Evolutionary conservation across 805 yeast species (phyloP), one percentile per base, ranked within the genome.

Genomic region (Tetrapisispora fleetii): DNA sequence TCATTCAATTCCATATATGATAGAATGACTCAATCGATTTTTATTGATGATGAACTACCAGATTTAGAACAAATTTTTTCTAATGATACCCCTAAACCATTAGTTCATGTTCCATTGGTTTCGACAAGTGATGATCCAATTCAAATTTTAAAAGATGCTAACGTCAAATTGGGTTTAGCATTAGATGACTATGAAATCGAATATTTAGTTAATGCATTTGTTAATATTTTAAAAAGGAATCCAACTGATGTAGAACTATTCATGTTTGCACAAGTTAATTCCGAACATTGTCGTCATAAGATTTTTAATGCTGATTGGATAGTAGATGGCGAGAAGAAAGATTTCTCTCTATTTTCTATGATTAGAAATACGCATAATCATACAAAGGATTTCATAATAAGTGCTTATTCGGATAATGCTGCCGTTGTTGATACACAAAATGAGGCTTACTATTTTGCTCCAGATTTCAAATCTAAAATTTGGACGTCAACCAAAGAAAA

Each of bases 211-310:
- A 73, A 79, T 30, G 95, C 97, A 1, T 93, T 93, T 72, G 84
- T 80, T 49, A 74, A 82, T 46, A 76, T 76, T 33, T 71, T 83
- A 55, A 80, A 83, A 43, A 80, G 98, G 68, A 87, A 90, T 64
- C 98, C 99, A 47, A 91, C 98, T 32, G 99, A 93, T 67, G 98
- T 89, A 22, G 99, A 93, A 70, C 75, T 93, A 53, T 93, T 93
- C 70, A 93, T 93, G 97, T 93, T 93, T 74, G 99, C 99, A 39
- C 99, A 93, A 72, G 99, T 93, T 57, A 93, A 93, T 74, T 89
- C 97, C 24, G 99, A 93, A 71, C 99, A 93, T 72, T 93, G 99
- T 74, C 86, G 99, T 68, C 99, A 93, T 73, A 93, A 93, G 73
- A 93, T 93, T 57, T 93, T 93, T 77, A 93, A 93, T 63, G 99